phyloP scores from a whole-genome alignment of 139 green algal species.

The Coelastrella sp. region DNA sequence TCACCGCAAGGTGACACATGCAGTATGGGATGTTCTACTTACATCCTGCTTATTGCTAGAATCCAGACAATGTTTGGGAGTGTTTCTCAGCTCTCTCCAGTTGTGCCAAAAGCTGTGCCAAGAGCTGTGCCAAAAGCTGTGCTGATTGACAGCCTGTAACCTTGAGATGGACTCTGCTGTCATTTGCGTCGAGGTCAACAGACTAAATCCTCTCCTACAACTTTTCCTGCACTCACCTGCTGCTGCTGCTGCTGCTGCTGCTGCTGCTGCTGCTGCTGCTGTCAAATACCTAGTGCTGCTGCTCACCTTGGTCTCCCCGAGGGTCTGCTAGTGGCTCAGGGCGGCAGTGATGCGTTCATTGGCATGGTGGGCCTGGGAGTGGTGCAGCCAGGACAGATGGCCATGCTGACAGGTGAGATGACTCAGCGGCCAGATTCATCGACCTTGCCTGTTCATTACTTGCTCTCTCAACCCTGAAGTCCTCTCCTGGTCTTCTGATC shows the following conservation, averaged over 20 bases:
- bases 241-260: neutral
- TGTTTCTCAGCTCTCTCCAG: too few relatives aligned
- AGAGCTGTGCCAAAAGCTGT: too few relatives aligned
- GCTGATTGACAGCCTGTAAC: too few relatives aligned
- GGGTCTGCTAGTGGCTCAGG: slow-evolving; percentile 75
- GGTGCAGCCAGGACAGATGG: slow-evolving; percentile 75
- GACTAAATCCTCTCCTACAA: neutral
- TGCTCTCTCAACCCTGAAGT: too few relatives aligned
- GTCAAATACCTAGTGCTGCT: slow-evolving; percentile 52
- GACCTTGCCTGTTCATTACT: too few relatives aligned
- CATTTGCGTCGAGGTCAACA: neutral
- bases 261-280: slow-evolving; percentile 54
- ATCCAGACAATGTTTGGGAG: too few relatives aligned
- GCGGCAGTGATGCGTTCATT: slow-evolving; percentile 82
- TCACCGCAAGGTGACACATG: slow-evolving; percentile 55
- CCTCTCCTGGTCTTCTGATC: too few relatives aligned
- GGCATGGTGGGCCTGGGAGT: slow-evolving; percentile 87
- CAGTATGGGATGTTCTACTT: neutral
- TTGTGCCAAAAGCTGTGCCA: too few relatives aligned
- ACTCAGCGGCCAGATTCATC: neutral
- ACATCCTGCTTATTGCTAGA: neutral
- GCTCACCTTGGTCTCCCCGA: slow-evolving; percentile 72
- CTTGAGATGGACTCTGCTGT: neutral
- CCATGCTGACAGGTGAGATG: slow-evolving; percentile 73
- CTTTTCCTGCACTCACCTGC: neutral